A percentile compares a stretch with the other conserved stretches of the same genome.
Conservation (phyloP, 352 stramenopile species). For the Phytopythium vexans region DNA sequence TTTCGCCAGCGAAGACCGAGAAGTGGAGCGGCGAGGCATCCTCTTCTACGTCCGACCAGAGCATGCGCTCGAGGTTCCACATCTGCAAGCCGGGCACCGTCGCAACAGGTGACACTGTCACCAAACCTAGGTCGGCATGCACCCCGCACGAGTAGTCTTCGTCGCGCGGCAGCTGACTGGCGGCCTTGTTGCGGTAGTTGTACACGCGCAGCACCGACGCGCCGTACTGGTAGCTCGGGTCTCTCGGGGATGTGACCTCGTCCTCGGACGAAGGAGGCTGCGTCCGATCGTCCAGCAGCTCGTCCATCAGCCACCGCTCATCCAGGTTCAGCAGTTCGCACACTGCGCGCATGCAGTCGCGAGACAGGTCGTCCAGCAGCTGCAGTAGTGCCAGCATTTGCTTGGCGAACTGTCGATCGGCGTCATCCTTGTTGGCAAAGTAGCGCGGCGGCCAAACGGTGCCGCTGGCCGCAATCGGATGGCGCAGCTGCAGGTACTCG, state of each 20-base stretch:
- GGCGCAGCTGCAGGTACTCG: slow-evolving; percentile 76
- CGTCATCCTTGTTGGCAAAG: slow-evolving; percentile 43
- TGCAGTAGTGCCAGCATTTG: slow-evolving; percentile 58
- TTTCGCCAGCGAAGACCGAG: slow-evolving; percentile 81
- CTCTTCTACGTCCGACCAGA: slow-evolving; percentile 72
- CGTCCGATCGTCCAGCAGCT: slow-evolving; percentile 62
- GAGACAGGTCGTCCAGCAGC: slow-evolving; percentile 59
- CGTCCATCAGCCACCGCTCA: slow-evolving; percentile 51
- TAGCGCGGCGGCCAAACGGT: slow-evolving; percentile 75
- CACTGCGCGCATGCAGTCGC: slow-evolving; percentile 74
- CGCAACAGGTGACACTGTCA: slow-evolving; percentile 74
- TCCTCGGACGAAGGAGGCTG: slow-evolving; percentile 20
- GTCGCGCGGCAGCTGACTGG: slow-evolving; percentile 3
- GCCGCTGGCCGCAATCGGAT: slow-evolving; percentile 56
- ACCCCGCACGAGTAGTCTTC: slow-evolving; percentile 64
- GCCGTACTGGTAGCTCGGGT: slow-evolving; percentile 73
- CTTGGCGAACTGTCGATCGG: slow-evolving; percentile 37
- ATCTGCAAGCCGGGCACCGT: slow-evolving; percentile 79
- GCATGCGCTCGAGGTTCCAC: slow-evolving; percentile 86
- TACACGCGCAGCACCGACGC: slow-evolving; percentile 81
- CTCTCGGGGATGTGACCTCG: slow-evolving; percentile 10
- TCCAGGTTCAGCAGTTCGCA: slow-evolving; percentile 73
- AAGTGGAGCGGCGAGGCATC: slow-evolving; percentile 59
- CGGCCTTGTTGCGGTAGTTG: slow-evolving; percentile 80
- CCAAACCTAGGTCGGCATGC: slow-evolving; percentile 74